Conservation (phyloP, 768 basidiomycete genomes). For the Cystofilobasidium capitatum region DNA sequence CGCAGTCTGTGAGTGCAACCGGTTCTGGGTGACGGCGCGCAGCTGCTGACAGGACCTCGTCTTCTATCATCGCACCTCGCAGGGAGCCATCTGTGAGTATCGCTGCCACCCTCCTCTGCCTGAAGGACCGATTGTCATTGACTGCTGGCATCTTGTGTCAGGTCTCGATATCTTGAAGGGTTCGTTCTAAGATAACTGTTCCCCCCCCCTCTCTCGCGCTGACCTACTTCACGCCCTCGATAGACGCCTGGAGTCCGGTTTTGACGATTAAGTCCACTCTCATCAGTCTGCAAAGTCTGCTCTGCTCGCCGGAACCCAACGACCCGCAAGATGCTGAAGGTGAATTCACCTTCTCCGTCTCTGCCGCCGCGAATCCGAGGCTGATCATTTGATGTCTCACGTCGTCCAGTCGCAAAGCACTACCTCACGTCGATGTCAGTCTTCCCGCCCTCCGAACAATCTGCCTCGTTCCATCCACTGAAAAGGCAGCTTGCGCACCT, state of each 20-base stretch:
- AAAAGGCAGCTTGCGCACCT: neutral
- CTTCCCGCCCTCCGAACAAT: neutral
- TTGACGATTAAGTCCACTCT: conserved; percentile 91
- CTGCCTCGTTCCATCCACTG: neutral
- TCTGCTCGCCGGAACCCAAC: conserved; percentile 88
- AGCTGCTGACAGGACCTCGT: neutral
- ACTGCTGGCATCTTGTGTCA: conserved; percentile 13
- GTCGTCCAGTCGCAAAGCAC: conserved; percentile 70
- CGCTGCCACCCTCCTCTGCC: neutral
- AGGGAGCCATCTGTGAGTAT: conserved; percentile 76
- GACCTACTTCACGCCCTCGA: neutral
- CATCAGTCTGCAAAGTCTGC: conserved; percentile 83
- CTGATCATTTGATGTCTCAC: neutral
- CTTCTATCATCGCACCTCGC: neutral
- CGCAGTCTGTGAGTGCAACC: conserved; percentile 50
- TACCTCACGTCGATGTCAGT: conserved; percentile 63
- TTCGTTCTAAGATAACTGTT: conserved; percentile 35
- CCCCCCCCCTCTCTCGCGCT: neutral
- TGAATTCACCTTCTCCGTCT: conserved; percentile 24
- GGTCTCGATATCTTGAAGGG: conserved; percentile 51
- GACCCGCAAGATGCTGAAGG: conserved; percentile 93
- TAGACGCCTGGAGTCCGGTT: conserved; percentile 76
- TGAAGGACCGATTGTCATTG: too few species aligned
- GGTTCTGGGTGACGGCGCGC: neutral
- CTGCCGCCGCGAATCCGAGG: neutral